Evolutionary conservation across 495 filamentous ascomycete species (phyloP), one percentile per base, ranked within the genome.

Genomic region (Annulohypoxylon nitens): DNA sequence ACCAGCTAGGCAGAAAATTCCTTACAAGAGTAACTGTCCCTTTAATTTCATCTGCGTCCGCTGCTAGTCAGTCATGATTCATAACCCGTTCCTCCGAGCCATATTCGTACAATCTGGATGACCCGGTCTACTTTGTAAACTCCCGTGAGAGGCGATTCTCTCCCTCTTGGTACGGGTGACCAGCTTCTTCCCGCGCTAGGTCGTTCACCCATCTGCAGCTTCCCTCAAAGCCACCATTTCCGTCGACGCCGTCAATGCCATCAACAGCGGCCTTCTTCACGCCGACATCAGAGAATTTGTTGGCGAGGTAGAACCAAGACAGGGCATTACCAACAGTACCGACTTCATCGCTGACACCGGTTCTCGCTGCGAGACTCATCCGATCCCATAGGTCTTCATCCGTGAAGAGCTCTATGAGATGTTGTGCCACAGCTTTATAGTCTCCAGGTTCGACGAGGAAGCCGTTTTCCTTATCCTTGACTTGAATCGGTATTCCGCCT

Each of bases 401-500:
- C 0, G 88, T 92, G 81, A 90, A 93, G 7, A 97, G 83, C 6
- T 92, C 81, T 60, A 90, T 84, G 25, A 96, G 81, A 74, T 93
- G 88, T 43, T 84, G 80, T 1, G 93, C 94, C 14, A 95, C 93
- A 1, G 91, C 86, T 67, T 89, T 88, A 57, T 86, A 88, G 76
- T 97, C 93, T 12, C 90, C 90, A 0, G 92, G 86, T 12, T 91
- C 86, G 20, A 96, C 93, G 0, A 97, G 82, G 81, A 90, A 97
- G 0, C 93, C 93, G 68, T 90, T 93, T 75, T 92, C 88, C 51
- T 85, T 84, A 75, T 96, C 79, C 70, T 90, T 86, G 43, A 97
- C 86, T 80, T 97, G 93, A 10, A 97, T 85, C 0, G 93, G 93
- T 58, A 97, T 95, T 4, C 93, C 93, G 36, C 93, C 93, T 0